Evolutionary conservation across 768 basidiomycete species (phyloP).

Genomic region (Scleroderma citrinum): DNA sequence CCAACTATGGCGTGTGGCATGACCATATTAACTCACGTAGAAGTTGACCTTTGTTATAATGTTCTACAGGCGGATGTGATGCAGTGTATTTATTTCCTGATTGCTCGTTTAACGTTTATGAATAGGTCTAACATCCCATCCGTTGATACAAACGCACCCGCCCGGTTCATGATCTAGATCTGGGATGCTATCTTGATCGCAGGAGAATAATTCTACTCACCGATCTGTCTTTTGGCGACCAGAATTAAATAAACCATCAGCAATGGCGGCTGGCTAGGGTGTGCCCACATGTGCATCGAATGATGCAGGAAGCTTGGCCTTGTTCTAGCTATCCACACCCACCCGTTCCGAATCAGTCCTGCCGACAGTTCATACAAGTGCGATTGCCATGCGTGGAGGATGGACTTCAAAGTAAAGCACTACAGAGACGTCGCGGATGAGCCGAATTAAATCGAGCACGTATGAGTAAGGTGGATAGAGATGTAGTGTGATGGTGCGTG

Average conservation of each 20-base stretch:
- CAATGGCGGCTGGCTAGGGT: too few relatives aligned
- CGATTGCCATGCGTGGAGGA: conserved; percentile 74
- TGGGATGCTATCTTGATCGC: conserved; percentile 70
- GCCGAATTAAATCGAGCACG: conserved; percentile 53
- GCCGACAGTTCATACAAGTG: conserved; percentile 77
- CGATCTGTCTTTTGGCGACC: conserved; percentile 75
- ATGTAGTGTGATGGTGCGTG: too few relatives aligned
- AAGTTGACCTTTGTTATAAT: too few relatives aligned
- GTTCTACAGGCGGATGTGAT: too few relatives aligned
- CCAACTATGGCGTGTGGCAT: too few relatives aligned
- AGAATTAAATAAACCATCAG: too few relatives aligned
- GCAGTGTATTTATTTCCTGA: too few relatives aligned
- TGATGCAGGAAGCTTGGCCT: conserved; percentile 37
- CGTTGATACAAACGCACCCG: conserved; percentile 68
- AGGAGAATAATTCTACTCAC: conserved; percentile 66
- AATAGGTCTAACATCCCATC: neutral
- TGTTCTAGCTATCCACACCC: conserved; percentile 84
- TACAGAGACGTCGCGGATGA: conserved; percentile 73
- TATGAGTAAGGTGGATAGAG: conserved; percentile 76
- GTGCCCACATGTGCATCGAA: conserved; percentile 1
- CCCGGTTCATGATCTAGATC: conserved; percentile 63
- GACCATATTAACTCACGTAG: too few relatives aligned
- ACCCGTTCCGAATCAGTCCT: conserved; percentile 73
- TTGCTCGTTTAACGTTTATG: conserved; percentile 44
- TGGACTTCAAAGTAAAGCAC: conserved; percentile 85